These are phyloP conservation scores for Rhizopogon rudus DNA, from an alignment of 768 basidiomycete species.

Conservation along the genomic window DNA sequence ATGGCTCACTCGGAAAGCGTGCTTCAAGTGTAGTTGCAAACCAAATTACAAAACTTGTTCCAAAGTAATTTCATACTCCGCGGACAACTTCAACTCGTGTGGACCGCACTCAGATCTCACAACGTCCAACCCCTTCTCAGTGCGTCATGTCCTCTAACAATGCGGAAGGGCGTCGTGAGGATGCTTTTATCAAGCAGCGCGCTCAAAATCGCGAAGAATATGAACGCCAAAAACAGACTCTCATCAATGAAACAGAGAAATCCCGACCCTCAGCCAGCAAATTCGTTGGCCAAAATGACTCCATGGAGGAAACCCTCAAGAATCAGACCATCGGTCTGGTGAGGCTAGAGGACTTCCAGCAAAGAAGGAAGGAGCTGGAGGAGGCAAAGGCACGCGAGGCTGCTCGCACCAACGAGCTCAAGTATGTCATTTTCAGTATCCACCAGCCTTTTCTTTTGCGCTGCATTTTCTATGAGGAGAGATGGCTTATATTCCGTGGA, in stretches of 20 bases:
- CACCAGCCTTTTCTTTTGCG: slow-evolving; percentile 14
- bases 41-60: not conserved
- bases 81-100: not conserved
- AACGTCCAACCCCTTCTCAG: too few species aligned
- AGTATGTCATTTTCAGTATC: slow-evolving; percentile 56
- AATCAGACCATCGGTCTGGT: slow-evolving; percentile 90
- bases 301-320: slow-evolving; percentile 91
- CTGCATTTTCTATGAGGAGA: slow-evolving; percentile 13
- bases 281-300: slow-evolving; percentile 92
- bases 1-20: slow-evolving; percentile 30
- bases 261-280: slow-evolving; percentile 81
- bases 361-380: slow-evolving; percentile 81
- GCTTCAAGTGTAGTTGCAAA: not conserved
- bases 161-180: slow-evolving; percentile 81
- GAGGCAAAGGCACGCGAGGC: slow-evolving; percentile 90
- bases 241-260: slow-evolving; percentile 89
- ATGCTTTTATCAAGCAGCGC: slow-evolving; percentile 81
- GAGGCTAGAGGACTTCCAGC: slow-evolving; percentile 87
- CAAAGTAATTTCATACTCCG: slow-evolving; percentile 22
- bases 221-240: slow-evolving; percentile 73
- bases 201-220: slow-evolving; percentile 75
- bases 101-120: too few species aligned
- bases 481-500: slow-evolving; percentile 75
- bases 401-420: slow-evolving; percentile 76
- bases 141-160: slow-evolving; percentile 66